Percentiles rank a stretch among this genome's conserved stretches.
Conservation (phyloP, 2,329 filamentous ascomycete genomes). For the Emmonsiellopsis sp. region DNA sequence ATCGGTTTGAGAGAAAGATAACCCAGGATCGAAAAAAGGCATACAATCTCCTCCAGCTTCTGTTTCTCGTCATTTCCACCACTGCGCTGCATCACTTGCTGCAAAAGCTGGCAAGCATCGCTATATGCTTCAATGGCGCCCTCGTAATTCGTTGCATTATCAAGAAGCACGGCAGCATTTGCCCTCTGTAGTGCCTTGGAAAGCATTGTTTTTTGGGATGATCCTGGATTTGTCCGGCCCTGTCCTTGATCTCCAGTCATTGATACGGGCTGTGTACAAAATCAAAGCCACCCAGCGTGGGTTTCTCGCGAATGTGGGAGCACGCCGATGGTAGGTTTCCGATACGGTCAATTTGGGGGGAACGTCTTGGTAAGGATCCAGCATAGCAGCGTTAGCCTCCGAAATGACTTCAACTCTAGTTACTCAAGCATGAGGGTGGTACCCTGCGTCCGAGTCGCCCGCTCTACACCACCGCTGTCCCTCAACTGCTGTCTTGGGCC, state of each 20-base stretch:
- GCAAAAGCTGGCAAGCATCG: slow-evolving; percentile 80
- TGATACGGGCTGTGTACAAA: background rate
- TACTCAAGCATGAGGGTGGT: background rate
- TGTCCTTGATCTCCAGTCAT: slow-evolving; percentile 5
- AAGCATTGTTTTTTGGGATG: slow-evolving; percentile 88
- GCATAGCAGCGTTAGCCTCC: background rate
- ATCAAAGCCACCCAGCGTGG: background rate
- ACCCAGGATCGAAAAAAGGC: slow-evolving; percentile 20
- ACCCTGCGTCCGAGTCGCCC: background rate
- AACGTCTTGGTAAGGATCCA: background rate
- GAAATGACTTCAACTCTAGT: background rate
- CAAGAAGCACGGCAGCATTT: slow-evolving; percentile 87
- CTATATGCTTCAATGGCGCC: slow-evolving; percentile 82
- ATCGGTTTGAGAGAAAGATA: no score
- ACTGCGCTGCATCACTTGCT: slow-evolving; percentile 79
- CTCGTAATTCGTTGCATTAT: slow-evolving; percentile 92
- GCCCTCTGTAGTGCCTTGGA: slow-evolving; percentile 93
- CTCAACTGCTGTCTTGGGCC: background rate
- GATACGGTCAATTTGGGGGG: background rate
- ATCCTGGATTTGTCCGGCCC: slow-evolving; percentile 34
- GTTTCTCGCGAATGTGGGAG: background rate
- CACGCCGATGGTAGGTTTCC: no score
- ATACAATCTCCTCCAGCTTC: slow-evolving; percentile 88
- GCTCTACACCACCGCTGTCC: background rate
- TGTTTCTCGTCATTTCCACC: slow-evolving; percentile 71